Evolutionary conservation across 1,284 basidiomycete genomes (phyloP).

Genomic region (Cutaneotrichosporon arboriforme): DNA sequence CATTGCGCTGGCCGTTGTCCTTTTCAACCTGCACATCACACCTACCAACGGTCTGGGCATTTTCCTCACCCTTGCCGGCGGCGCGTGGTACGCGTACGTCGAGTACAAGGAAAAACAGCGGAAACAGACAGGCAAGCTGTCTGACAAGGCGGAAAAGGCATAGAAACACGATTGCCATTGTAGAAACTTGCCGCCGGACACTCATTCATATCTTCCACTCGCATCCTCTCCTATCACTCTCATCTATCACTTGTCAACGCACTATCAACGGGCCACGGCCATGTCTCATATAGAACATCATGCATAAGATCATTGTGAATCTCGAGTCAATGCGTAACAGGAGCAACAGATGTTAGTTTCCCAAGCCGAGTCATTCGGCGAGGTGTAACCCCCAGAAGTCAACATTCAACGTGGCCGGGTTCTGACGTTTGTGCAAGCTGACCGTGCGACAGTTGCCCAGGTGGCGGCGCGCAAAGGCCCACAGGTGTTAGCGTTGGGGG

Average conservation of each 20-base stretch:
- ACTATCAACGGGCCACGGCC: background rate
- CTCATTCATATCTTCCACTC: background rate
- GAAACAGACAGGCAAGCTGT: conserved; percentile 12
- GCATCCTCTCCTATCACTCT: too few species aligned
- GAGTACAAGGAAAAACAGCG: conserved; percentile 60
- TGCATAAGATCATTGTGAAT: background rate
- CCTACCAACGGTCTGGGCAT: conserved; percentile 74
- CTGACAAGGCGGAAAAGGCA: conserved; percentile 4
- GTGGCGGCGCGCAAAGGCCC: too few species aligned
- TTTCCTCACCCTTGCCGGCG: conserved; percentile 70
- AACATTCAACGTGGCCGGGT: too few species aligned
- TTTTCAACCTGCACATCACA: conserved; percentile 77
- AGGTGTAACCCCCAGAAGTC: too few species aligned
- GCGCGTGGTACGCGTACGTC: conserved; percentile 70
- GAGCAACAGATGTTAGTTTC: too few species aligned
- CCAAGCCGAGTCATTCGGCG: too few species aligned
- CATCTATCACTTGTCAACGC: background rate
- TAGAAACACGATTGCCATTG: background rate
- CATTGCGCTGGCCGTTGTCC: conserved; percentile 70
- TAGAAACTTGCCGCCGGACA: background rate
- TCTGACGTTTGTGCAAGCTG: too few species aligned
- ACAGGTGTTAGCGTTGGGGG: too few species aligned
- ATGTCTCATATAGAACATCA: background rate
- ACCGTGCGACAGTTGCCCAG: too few species aligned
- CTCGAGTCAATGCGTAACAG: too few species aligned